Conservation (phyloP, 805 yeast genomes). For the Brettanomyces nanus region DNA sequence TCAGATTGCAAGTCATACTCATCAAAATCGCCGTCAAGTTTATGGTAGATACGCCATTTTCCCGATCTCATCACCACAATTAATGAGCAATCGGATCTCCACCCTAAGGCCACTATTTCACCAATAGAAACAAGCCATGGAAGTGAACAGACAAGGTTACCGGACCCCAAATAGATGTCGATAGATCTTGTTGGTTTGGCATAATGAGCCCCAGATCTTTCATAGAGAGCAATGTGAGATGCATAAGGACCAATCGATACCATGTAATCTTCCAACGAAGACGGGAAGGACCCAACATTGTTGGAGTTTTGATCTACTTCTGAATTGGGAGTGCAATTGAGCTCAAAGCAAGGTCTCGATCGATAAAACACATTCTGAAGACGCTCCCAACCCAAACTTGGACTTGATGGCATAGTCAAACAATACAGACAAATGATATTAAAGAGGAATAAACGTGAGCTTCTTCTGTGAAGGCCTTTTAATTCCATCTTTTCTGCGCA, state of each 20-base stretch:
- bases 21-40: slow-evolving; percentile 59
- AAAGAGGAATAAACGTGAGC: too few relatives aligned
- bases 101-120: slow-evolving; percentile 44
- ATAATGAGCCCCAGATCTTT: slow-evolving; percentile 20
- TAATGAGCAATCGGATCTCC: slow-evolving; percentile 46
- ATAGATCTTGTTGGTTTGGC: slow-evolving; percentile 13
- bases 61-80: slow-evolving; percentile 48
- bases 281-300: too few relatives aligned
- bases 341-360: slow-evolving; percentile 45
- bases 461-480: too few relatives aligned
- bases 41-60: slow-evolving; percentile 48
- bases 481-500: too few relatives aligned
- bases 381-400: slow-evolving; percentile 60
- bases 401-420: slow-evolving; percentile 16
- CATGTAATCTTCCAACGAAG: slow-evolving; percentile 32
- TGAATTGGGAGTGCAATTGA: slow-evolving; percentile 3
- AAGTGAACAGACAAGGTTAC: slow-evolving; percentile 21
- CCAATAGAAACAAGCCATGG: slow-evolving; percentile 43
- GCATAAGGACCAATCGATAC: slow-evolving; percentile 45
- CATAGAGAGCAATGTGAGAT: slow-evolving; percentile 47
- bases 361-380: slow-evolving; percentile 64
- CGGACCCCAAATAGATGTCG: slow-evolving; percentile 29
- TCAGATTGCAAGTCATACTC: slow-evolving; percentile 36
- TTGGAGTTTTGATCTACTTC: too few relatives aligned
- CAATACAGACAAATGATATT: not conserved